Evolutionary conservation across 805 yeast species (phyloP).

Genomic region (Candida palmyrensis): DNA sequence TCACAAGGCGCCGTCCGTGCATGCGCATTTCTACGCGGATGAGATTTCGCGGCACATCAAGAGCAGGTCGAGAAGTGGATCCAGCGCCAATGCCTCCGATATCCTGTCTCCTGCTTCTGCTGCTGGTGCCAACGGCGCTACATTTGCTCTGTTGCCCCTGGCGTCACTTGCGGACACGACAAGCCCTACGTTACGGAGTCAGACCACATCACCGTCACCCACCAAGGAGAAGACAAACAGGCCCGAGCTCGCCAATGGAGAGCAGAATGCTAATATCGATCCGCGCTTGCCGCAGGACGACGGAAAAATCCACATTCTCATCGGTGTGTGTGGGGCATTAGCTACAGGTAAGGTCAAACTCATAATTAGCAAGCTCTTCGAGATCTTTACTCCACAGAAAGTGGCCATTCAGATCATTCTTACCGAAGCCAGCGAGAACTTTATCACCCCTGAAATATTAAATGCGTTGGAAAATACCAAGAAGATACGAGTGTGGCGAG

Average conservation of each 20-base stretch:
- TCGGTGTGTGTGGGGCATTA: slow-evolving; percentile 57
- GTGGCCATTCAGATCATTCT: slow-evolving; percentile 51
- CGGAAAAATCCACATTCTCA: slow-evolving; percentile 49
- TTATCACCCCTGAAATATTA: slow-evolving; percentile 43
- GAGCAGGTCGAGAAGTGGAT: slow-evolving; percentile 36
- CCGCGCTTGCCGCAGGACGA: slow-evolving; percentile 46
- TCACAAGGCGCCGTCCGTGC: slow-evolving; percentile 59
- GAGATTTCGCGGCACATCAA: slow-evolving; percentile 53
- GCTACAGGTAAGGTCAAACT: slow-evolving; percentile 47
- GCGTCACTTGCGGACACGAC: no score
- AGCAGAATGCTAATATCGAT: slow-evolving; percentile 50
- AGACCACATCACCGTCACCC: slow-evolving; percentile 6
- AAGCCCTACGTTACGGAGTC: slow-evolving; percentile 3
- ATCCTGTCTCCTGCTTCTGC: slow-evolving; percentile 6
- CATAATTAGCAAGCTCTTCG: slow-evolving; percentile 48
- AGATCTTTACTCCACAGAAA: slow-evolving; percentile 46
- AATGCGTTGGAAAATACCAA: slow-evolving; percentile 31
- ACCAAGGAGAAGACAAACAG: not conserved
- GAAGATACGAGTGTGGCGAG: slow-evolving; percentile 51
- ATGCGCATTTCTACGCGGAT: slow-evolving; percentile 73
- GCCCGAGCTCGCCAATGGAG: slow-evolving; percentile 9
- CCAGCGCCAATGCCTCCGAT: slow-evolving; percentile 25
- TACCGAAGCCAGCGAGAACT: slow-evolving; percentile 49
- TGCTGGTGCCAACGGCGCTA: not conserved
- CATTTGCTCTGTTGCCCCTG: no score